phyloP scores from a whole-genome alignment of 768 basidiomycete genomes.

The Pleurotus pulmonarius region DNA sequence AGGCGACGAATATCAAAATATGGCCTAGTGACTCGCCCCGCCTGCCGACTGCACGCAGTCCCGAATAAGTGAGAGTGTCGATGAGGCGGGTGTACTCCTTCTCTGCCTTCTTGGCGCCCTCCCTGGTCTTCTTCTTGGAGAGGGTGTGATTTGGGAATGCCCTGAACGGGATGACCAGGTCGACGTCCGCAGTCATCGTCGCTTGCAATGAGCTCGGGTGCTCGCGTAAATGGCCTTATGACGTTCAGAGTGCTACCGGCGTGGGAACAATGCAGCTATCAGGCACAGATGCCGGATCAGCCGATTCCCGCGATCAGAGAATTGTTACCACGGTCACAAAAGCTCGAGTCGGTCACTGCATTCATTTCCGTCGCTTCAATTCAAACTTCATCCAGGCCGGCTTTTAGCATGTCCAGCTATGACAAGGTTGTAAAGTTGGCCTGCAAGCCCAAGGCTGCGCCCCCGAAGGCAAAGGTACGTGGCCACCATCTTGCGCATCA shows the following conservation, averaged over 20 bases:
- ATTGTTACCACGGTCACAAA: background rate
- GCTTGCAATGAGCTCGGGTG: background rate
- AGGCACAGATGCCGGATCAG: no score
- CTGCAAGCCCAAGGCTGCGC: constrained; percentile 94
- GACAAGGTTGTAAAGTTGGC: constrained; percentile 95
- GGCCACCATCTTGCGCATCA: background rate
- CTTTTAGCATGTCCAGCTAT: constrained; percentile 61
- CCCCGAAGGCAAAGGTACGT: constrained; percentile 89
- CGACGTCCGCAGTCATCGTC: constrained; percentile 53
- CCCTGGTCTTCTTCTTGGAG: constrained; percentile 59
- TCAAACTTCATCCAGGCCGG: constrained; percentile 1
- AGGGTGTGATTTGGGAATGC: constrained; percentile 38
- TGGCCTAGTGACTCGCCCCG: constrained; percentile 76
- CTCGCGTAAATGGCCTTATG: background rate
- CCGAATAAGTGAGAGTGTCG: constrained; percentile 54
- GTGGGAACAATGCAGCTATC: no score
- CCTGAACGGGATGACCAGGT: constrained; percentile 72
- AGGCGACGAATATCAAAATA: constrained; percentile 72
- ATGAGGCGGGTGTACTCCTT: constrained; percentile 67
- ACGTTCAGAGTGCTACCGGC: background rate
- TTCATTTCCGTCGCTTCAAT: background rate
- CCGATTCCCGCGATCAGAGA: background rate
- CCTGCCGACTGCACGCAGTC: constrained; percentile 69
- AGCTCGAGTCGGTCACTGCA: background rate
- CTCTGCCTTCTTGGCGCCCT: constrained; percentile 62